Conservation (phyloP, 495 filamentous ascomycete genomes). For the Penicillium paradoxum region DNA sequence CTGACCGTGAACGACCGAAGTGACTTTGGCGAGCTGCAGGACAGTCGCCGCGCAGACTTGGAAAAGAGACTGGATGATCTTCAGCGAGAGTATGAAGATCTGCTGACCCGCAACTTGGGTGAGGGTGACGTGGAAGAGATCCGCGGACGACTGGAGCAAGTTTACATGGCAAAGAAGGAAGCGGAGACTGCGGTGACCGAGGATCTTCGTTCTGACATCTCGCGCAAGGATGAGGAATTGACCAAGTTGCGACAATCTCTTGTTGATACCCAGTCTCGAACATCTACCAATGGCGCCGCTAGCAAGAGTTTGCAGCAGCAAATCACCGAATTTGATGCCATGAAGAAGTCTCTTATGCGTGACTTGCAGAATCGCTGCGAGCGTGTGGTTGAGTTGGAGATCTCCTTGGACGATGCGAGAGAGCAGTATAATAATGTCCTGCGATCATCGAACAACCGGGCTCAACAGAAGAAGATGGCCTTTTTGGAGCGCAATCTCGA, state of each 20-base stretch:
- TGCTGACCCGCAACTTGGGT: slow-evolving; percentile 73
- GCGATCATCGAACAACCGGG: slow-evolving; percentile 89
- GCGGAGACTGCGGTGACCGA: slow-evolving; percentile 62
- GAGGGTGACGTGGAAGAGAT: slow-evolving; percentile 79
- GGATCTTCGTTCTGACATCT: slow-evolving; percentile 67
- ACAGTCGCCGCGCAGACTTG: slow-evolving; percentile 63
- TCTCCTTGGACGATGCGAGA: slow-evolving; percentile 90
- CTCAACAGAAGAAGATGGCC: slow-evolving; percentile 99
- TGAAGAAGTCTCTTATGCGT: slow-evolving; percentile 99
- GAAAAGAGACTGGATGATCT: slow-evolving; percentile 67
- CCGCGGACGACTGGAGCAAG: slow-evolving; percentile 69
- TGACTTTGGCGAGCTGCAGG: slow-evolving; percentile 56
- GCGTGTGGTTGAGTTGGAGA: slow-evolving; percentile 94
- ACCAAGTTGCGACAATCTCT: slow-evolving; percentile 65
- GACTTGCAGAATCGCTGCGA: slow-evolving; percentile 98
- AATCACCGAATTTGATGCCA: slow-evolving; percentile 95
- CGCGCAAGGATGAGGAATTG: slow-evolving; percentile 70
- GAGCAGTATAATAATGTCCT: slow-evolving; percentile 99
- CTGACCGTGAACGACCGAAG: slow-evolving; percentile 66
- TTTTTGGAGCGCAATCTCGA: slow-evolving; percentile 98
- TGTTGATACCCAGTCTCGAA: slow-evolving; percentile 66
- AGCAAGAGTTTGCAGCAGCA: slow-evolving; percentile 96
- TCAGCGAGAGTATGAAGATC: slow-evolving; percentile 74
- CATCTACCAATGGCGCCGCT: slow-evolving; percentile 60
- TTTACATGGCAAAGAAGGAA: slow-evolving; percentile 68